Percentiles rank a stretch among this genome's conserved stretches.
Conservation (phyloP, 2,329 filamentous ascomycete species). For the Fusarium miscanthi region DNA sequence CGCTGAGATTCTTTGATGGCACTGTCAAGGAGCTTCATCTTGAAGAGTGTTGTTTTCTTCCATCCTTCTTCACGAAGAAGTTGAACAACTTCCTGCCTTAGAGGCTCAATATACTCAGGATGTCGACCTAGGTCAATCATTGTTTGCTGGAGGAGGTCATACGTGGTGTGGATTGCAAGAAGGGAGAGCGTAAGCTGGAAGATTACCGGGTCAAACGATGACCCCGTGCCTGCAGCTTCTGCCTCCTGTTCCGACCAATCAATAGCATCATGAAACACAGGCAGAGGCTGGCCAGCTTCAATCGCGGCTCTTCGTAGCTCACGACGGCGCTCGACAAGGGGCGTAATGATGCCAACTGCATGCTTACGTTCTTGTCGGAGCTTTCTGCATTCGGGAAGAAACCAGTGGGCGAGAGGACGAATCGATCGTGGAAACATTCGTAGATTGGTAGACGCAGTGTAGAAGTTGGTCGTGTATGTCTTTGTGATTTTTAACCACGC, state of each 20-base stretch:
- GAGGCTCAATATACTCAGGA: background rate
- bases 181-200: background rate
- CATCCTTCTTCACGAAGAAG: background rate
- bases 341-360: background rate
- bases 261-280: background rate
- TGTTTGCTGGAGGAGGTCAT: background rate
- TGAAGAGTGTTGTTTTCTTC: background rate
- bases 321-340: background rate
- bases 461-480: background rate
- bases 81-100: background rate
- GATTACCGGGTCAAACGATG: background rate
- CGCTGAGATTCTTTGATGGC: slow-evolving; percentile 4
- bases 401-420: background rate
- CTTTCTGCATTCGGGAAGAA: background rate
- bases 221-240: background rate
- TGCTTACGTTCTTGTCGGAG: background rate
- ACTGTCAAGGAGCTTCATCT: slow-evolving; percentile 10
- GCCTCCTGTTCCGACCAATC: slow-evolving; percentile 1
- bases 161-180: background rate
- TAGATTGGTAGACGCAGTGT: background rate
- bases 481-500: slow-evolving; percentile 7
- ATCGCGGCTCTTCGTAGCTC: background rate
- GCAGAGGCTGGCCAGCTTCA: background rate
- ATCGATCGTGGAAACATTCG: background rate
- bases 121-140: background rate